phyloP scores from a whole-genome alignment of 2,329 filamentous ascomycete genomes.

The Xylaria hypoxylon region DNA sequence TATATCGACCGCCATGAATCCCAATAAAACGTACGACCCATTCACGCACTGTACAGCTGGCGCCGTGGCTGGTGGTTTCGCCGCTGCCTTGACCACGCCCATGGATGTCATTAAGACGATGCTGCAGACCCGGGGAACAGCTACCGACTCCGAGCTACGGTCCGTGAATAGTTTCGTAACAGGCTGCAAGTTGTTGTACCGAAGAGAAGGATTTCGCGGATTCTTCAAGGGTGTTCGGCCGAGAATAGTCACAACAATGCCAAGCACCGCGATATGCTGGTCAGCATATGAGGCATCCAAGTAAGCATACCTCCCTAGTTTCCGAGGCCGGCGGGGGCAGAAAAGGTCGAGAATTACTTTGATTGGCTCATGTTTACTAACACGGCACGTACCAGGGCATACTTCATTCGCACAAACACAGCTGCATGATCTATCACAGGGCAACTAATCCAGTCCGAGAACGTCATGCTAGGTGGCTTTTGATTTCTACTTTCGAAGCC shows the following conservation, averaged over 20 bases:
- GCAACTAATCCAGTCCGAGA: slow-evolving; percentile 7
- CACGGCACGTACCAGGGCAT: slow-evolving; percentile 45
- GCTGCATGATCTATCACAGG: slow-evolving; percentile 40
- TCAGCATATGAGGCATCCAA: slow-evolving; percentile 78
- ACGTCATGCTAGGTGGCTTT: slow-evolving; percentile 20
- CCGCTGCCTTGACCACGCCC: slow-evolving; percentile 92
- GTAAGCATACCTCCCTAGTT: slow-evolving; percentile 57
- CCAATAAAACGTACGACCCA: slow-evolving; percentile 86
- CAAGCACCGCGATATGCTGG: slow-evolving; percentile 99
- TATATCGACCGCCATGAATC: slow-evolving; percentile 93
- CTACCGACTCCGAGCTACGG: slow-evolving; percentile 81
- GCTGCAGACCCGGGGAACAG: slow-evolving; percentile 90
- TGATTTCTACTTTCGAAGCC: slow-evolving; percentile 1
- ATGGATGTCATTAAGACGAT: slow-evolving; percentile 99
- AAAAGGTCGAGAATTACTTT: not conserved
- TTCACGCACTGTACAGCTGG: slow-evolving; percentile 93
- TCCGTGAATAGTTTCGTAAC: slow-evolving; percentile 85
- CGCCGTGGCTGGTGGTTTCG: slow-evolving; percentile 91
- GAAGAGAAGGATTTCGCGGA: slow-evolving; percentile 83
- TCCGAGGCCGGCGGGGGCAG: slow-evolving; percentile 3
- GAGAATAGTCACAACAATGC: slow-evolving; percentile 94
- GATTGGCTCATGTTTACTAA: slow-evolving; percentile 34
- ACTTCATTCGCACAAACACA: slow-evolving; percentile 51
- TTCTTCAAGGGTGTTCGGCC: slow-evolving; percentile 96
- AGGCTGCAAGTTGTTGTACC: slow-evolving; percentile 83